Conservation (phyloP, 2,329 filamentous ascomycete genomes). For the Sphaerulina vaccinii region DNA sequence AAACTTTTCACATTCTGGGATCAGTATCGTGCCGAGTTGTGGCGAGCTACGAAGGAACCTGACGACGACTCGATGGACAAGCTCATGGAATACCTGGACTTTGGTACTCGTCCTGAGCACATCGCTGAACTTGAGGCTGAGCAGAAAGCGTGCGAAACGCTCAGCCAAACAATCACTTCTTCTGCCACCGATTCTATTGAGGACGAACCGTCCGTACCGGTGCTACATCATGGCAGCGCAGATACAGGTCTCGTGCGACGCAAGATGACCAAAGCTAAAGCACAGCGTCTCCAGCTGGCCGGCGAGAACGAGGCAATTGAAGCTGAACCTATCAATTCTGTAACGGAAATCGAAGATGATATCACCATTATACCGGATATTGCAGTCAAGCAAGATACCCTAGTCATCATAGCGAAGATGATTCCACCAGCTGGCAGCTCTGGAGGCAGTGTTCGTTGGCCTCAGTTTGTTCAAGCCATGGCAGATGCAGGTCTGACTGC, state of each 20-base stretch:
- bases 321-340: background rate
- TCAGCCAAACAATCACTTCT: background rate
- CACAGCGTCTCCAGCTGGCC: background rate
- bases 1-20: background rate
- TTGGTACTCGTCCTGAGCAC: background rate
- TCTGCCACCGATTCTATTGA: background rate
- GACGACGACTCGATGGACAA: background rate
- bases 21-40: background rate
- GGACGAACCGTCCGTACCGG: background rate
- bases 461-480: conserved; percentile 13
- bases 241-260: background rate
- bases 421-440: background rate
- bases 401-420: conserved; percentile 4
- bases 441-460: conserved; percentile 1
- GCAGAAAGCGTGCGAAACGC: background rate
- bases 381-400: conserved; percentile 2
- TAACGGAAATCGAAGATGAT: no score
- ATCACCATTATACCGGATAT: no score
- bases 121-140: background rate
- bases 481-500: conserved; percentile 15
- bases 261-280: conserved; percentile 7
- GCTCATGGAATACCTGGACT: background rate
- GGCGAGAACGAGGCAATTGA: no score
- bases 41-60: background rate
- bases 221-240: background rate